Conservation (phyloP, 208 protist genomes). For the Zelonia costaricensis region DNA sequence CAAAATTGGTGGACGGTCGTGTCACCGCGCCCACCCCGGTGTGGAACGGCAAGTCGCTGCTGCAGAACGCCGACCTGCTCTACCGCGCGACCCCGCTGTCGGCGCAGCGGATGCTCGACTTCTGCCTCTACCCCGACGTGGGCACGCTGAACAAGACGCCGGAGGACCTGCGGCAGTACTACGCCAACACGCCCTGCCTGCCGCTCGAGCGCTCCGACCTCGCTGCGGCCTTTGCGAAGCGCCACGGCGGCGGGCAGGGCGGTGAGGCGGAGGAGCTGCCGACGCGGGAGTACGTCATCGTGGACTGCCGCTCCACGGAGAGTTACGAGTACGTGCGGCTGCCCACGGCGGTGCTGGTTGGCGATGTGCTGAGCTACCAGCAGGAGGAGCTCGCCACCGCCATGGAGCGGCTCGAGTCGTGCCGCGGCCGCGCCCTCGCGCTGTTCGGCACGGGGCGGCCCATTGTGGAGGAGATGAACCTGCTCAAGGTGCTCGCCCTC, state of each 20-base stretch:
- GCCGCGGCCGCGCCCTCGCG: conserved; percentile 61
- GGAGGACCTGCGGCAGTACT: conserved; percentile 60
- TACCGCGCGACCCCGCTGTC: conserved; percentile 69
- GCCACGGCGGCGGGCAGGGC: not conserved
- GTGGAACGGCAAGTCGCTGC: conserved; percentile 60
- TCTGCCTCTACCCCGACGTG: conserved; percentile 55
- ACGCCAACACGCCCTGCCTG: conserved; percentile 48
- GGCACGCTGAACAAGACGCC: conserved; percentile 50
- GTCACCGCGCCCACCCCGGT: conserved; percentile 52
- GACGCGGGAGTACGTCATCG: conserved; percentile 72
- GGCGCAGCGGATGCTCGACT: conserved; percentile 64
- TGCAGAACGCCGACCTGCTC: conserved; percentile 80
- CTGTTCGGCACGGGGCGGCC: conserved; percentile 33
- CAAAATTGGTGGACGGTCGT: conserved; percentile 45
- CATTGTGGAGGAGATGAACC: conserved; percentile 85
- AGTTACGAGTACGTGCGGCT: conserved; percentile 88
- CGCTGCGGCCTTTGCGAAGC: conserved; percentile 51
- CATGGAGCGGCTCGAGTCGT: conserved; percentile 42
- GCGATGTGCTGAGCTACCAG: conserved; percentile 53
- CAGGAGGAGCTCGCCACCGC: conserved; percentile 34
- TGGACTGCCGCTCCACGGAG: conserved; percentile 82
- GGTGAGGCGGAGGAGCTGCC: conserved; percentile 4
- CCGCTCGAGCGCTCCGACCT: conserved; percentile 80
- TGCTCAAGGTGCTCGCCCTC: conserved; percentile 84
- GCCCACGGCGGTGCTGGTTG: conserved; percentile 71